Base-by-base conservation (phyloP, 2,329 filamentous ascomycete genomes). In the Berkeleyomyces basicola region DNA sequence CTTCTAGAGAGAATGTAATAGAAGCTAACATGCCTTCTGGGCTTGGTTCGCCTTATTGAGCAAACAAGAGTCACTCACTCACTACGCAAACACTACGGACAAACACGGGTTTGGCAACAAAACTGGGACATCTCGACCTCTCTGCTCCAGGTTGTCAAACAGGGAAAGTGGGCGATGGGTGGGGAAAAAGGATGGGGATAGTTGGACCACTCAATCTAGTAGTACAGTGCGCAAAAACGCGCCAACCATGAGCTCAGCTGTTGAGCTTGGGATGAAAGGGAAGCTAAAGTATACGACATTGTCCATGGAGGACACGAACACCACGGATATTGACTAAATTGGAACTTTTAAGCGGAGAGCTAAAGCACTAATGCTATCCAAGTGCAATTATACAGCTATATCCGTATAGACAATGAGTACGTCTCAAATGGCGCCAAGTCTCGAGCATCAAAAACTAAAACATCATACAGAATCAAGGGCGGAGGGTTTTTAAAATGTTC, bases 181-280 rank as follows among this genome's bases (percentile, higher is more conserved):
- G 61, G 61, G 61, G 61, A 57, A 39, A 16, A 46, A 49, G 55
- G 55, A 63, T 63, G 55, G 31, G 61, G 57, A 59, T 63, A 42
- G 42, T 46, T 14, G 58, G 31, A 31, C 58, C 42, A 46, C 58
- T 37, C n/a, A n/a, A 37, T 46, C 40, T 59, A 42, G 58, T 44
- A 14, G 42, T 46, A 59, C 58, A 59, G 58, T 59, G 58, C 58
- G 58, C 37, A 31, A 46, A 59, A 59, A 59, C 40, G 42, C 36
- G 46, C 36, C 43, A 6, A 51, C 37, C 31, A 62, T 62, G 42
- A 49, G n/a, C 42, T 23, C 44, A 40, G 53, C 53, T 23, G 44
- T 59, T 63, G 61, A 11, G 58, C 42, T 37, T 39, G 44, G 37
- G n/a, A 46, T 1, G 3, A 59, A 59, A 37, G 46, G 47, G 39